A percentile compares a stretch with the other conserved stretches of the same genome.
Conservation (phyloP, 805 yeast genomes). For the Lachancea kluyveri region DNA sequence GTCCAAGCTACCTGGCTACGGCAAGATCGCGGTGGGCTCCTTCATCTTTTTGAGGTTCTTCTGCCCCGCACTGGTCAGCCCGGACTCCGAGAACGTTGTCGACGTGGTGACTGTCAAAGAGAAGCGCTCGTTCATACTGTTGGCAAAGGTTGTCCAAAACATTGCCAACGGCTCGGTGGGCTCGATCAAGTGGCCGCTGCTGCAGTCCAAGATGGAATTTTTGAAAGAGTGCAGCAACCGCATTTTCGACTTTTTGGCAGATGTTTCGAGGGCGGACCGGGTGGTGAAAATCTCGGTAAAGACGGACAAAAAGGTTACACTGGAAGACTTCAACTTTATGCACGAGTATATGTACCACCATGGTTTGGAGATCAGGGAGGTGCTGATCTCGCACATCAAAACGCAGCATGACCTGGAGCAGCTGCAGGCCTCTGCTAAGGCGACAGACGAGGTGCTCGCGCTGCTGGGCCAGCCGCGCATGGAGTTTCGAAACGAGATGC, state of each 20-base stretch:
- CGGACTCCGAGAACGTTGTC: slow-evolving; percentile 47
- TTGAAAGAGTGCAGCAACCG: slow-evolving; percentile 34
- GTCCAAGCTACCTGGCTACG: slow-evolving; percentile 59
- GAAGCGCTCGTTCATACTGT: slow-evolving; percentile 63
- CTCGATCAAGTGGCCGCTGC: slow-evolving; percentile 57
- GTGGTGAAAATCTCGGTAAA: slow-evolving; percentile 18
- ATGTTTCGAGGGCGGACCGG: slow-evolving; percentile 25
- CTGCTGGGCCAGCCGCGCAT: slow-evolving; percentile 56
- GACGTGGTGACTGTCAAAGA: slow-evolving; percentile 35
- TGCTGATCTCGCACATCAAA: slow-evolving; percentile 13
- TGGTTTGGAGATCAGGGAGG: slow-evolving; percentile 35
- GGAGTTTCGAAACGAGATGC: slow-evolving; percentile 49
- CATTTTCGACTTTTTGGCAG: slow-evolving; percentile 37
- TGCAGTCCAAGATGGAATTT: slow-evolving; percentile 38
- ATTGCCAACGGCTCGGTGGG: slow-evolving; percentile 77
- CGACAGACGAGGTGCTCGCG: slow-evolving; percentile 42
- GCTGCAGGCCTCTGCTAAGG: slow-evolving; percentile 29
- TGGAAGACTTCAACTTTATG: slow-evolving; percentile 33
- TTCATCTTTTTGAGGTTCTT: slow-evolving; percentile 74
- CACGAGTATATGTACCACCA: slow-evolving; percentile 47
- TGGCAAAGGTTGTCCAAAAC: slow-evolving; percentile 80
- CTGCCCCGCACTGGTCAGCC: slow-evolving; percentile 88
- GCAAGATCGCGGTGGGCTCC: slow-evolving; percentile 73
- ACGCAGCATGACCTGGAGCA: slow-evolving; percentile 16
- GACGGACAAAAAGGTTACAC: slow-evolving; percentile 16